Evolutionary conservation across 305 asterid genomes (phyloP), one percentile per base, ranked within the genome.

Genomic region (Caryopteris hybrid): DNA sequence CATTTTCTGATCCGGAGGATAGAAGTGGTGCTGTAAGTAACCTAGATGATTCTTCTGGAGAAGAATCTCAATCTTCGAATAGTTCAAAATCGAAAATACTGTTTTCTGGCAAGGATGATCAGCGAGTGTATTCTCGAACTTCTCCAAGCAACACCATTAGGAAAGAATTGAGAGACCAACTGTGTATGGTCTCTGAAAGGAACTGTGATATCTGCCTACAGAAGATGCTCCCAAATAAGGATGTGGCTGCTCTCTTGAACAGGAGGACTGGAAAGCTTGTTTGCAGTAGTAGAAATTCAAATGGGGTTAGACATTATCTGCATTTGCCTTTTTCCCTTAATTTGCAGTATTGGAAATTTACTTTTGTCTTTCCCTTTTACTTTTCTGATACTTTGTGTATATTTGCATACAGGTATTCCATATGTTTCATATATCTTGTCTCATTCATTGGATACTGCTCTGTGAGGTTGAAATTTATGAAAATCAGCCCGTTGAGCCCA

Each of bases 201-300:
- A 66, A 79, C 46, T 93, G 98, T 71, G 93, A 83, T 80, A 83
- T 93, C 76, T 93, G 98, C 82, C 91, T 81, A 74, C 97, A 84
- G 71, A 90, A 82, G 81, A 79, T 93, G 96, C 88, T 93, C 18
- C 97, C 94, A 5, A 72, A 85, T 68, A 90, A 88, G 80, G 97
- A 93, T 64, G 97, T 93, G 61, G 96, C 91, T 17, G 81, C 95
- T 41, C 94, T 93, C 31, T 66, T 93, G 65, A 93, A 87, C 83
- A 79, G 70, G 82, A 88, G 70, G 60, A 88, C 97, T 70, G 97
- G 98, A 47, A 90, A 76, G 81, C 85, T 93, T 72, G 89, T 64
- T 55, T 93, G 98, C 86, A 88, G 98, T 55, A 88, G 97, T 78
- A 84, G 98, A 84, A 93, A 93, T 76, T 53, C 65, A 23, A 86